A percentile compares a stretch with the other conserved stretches of the same genome.
These are phyloP conservation scores for Amanita fuliginea DNA, from an alignment of 768 basidiomycete species.

Conservation along the genomic window DNA sequence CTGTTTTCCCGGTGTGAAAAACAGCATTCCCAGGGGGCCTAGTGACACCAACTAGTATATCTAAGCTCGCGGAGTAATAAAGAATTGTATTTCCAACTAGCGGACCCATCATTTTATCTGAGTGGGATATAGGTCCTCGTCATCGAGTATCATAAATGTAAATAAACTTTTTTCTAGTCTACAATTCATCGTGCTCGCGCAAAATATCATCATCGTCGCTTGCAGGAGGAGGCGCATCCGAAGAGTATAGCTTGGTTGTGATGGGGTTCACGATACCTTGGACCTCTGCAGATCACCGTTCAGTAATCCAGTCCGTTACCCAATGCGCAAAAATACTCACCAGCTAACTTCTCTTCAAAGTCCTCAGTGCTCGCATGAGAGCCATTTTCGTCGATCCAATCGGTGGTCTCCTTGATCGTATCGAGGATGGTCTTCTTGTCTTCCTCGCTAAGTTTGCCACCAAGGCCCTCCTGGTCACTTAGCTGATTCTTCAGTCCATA, in stretches of 20 bases:
- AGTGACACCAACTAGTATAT: no score
- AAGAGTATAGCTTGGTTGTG: constrained; percentile 67
- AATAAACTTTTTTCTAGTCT: not conserved
- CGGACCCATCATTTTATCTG: not conserved
- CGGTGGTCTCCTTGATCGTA: constrained; percentile 78
- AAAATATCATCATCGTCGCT: constrained; percentile 28
- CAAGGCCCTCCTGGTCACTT: constrained; percentile 79
- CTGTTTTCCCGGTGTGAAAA: no score
- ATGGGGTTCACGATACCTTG: constrained; percentile 75
- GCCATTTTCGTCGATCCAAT: constrained; percentile 87
- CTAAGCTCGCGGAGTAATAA: no score
- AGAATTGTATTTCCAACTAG: no score
- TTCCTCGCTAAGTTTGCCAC: constrained; percentile 73
- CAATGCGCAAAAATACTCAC: constrained; percentile 14
- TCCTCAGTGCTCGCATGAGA: constrained; percentile 72
- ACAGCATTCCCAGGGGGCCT: no score
- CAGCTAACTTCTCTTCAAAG: constrained; percentile 80
- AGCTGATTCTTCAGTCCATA: constrained; percentile 85
- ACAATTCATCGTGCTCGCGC: constrained; percentile 38
- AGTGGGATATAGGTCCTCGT: not conserved
- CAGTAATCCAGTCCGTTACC: not conserved
- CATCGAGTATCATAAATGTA: not conserved
- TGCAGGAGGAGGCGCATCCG: constrained; percentile 17
- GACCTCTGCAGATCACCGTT: constrained; percentile 31
- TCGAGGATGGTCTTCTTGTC: constrained; percentile 79